Conservation (phyloP, 2,329 filamentous ascomycete species). For the Aaosphaeria pasadenensis region DNA sequence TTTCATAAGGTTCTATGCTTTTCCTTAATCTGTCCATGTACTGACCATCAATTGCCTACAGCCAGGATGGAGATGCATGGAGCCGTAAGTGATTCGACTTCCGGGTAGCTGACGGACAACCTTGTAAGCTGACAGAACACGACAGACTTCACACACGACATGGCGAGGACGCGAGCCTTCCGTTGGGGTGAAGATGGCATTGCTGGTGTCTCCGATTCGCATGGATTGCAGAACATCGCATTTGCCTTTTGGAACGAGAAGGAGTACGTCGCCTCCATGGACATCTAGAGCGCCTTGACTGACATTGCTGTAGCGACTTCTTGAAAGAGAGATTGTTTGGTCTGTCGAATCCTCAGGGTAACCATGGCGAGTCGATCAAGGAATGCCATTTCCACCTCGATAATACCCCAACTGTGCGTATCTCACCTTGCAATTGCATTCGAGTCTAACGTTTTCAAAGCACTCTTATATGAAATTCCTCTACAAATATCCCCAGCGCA, state of each 20-base stretch:
- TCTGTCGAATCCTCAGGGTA: conserved; percentile 92
- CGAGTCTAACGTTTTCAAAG: conserved; percentile 42
- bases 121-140: conserved; percentile 19
- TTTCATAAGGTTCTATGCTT: conserved; percentile 11
- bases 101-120: neutral
- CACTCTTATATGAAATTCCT: conserved; percentile 99
- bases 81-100: conserved; percentile 64
- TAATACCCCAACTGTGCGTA: conserved; percentile 72
- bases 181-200: conserved; percentile 98
- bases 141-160: conserved; percentile 87
- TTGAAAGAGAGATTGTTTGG: conserved; percentile 95
- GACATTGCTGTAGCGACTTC: conserved; percentile 64
- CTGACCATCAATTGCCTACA: conserved; percentile 24
- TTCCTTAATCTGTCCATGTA: conserved; percentile 1
- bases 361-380: conserved; percentile 96
- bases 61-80: conserved; percentile 87
- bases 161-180: conserved; percentile 83
- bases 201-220: conserved; percentile 89
- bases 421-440: conserved; percentile 8
- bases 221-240: conserved; percentile 86
- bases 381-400: conserved; percentile 96
- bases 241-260: conserved; percentile 98
- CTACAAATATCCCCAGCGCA: conserved; percentile 92
- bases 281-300: conserved; percentile 25
- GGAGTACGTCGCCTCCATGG: conserved; percentile 60